These are phyloP conservation scores for Dryas octopetala DNA, from an alignment of 306 rosid species.

Conservation along the genomic window DNA sequence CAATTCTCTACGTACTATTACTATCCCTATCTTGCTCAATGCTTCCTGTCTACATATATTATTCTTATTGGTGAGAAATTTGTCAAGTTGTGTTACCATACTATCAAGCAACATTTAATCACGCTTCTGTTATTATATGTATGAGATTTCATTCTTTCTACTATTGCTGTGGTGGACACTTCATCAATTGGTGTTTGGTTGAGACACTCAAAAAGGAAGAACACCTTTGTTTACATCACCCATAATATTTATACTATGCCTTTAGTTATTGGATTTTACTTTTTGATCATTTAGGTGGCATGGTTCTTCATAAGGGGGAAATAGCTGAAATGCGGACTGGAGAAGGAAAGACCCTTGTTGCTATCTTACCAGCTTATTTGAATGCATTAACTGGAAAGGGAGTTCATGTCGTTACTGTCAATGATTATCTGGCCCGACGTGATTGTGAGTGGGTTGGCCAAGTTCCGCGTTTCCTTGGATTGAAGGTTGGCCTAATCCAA, in stretches of 20 bases:
- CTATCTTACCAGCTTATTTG: conserved; percentile 91
- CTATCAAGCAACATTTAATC: not conserved
- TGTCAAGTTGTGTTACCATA: not conserved
- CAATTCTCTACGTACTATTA: not conserved
- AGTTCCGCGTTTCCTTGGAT: conserved; percentile 96
- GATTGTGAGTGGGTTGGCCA: conserved; percentile 99
- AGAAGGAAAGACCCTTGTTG: conserved; percentile 97
- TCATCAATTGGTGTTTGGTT: not conserved
- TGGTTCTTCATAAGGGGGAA: conserved; percentile 97
- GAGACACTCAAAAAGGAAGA: not conserved
- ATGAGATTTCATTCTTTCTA: not conserved
- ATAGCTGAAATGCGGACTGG: conserved; percentile 99
- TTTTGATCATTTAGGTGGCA: conserved; percentile 64
- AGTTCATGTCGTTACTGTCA: conserved; percentile 93
- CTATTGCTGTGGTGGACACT: not conserved
- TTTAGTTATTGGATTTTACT: conserved; percentile 13
- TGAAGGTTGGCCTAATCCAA: conserved; percentile 99
- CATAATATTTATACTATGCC: not conserved
- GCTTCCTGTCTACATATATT: not conserved
- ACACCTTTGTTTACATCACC: not conserved
- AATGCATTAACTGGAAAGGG: conserved; percentile 92
- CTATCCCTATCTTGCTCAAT: not conserved
- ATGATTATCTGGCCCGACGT: conserved; percentile 90
- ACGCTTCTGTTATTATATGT: not conserved
- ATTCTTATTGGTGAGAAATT: not conserved